A percentile compares a stretch with the other conserved stretches of the same genome.
phyloP scores from a whole-genome alignment of 306 rosid genomes.

The Sindora glabra region DNA sequence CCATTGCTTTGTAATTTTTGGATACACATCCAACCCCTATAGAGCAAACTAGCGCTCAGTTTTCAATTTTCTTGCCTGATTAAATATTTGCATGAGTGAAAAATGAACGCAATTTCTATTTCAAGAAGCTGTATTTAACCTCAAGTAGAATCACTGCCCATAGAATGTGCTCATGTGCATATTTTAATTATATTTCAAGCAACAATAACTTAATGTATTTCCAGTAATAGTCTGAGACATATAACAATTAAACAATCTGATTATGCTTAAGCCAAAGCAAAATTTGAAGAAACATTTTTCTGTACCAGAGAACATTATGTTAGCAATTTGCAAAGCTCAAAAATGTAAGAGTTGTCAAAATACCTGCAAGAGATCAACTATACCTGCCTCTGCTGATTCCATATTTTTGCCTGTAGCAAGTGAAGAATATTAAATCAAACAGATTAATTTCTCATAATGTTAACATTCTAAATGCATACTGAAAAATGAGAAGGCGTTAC shows the following conservation, averaged over 20 bases:
- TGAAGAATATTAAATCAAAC: conserved; percentile 21
- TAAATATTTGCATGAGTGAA: neutral
- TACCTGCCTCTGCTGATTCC: conserved; percentile 50
- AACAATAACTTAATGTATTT: too few relatives aligned
- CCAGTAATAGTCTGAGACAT: too few relatives aligned
- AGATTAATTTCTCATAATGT: conserved; percentile 1
- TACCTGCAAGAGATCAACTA: conserved; percentile 66
- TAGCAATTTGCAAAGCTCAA: neutral
- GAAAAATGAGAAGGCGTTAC: conserved; percentile 38
- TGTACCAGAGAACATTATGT: neutral
- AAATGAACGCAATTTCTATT: neutral
- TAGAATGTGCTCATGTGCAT: neutral
- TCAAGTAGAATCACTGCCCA: neutral
- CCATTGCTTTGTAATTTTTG: too few relatives aligned
- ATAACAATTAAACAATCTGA: too few relatives aligned
- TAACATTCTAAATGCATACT: neutral
- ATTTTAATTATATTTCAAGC: neutral
- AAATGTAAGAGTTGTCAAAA: conserved; percentile 5
- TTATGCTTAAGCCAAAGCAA: too few relatives aligned
- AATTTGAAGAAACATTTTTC: neutral
- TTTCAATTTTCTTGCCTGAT: neutral
- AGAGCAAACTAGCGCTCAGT: neutral
- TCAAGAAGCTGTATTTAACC: neutral
- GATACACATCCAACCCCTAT: neutral
- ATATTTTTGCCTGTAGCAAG: conserved; percentile 52